Conservation (phyloP, 352 stramenopile genomes). For the Phytophthora palmivora region DNA sequence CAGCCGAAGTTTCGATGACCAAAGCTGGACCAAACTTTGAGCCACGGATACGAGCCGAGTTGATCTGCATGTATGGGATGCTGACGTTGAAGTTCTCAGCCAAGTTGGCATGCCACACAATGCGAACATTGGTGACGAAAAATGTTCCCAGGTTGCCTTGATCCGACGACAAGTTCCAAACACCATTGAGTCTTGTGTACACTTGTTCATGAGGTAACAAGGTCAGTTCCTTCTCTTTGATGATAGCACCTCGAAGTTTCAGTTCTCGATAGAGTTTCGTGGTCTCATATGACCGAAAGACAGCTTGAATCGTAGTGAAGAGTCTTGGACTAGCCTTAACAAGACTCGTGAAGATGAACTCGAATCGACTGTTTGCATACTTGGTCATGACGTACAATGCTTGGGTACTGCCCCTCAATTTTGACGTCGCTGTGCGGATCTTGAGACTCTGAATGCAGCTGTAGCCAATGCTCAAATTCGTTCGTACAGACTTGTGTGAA, state of each 20-base stretch:
- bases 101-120: conserved; percentile 94
- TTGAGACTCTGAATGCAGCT: conserved; percentile 87
- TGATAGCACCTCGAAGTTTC: conserved; percentile 93
- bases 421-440: conserved; percentile 91
- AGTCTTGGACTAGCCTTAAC: conserved; percentile 91
- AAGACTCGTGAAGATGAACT: conserved; percentile 96
- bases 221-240: conserved; percentile 89
- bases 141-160: conserved; percentile 94
- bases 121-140: conserved; percentile 93
- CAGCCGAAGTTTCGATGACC: conserved; percentile 88
- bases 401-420: conserved; percentile 90
- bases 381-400: conserved; percentile 94
- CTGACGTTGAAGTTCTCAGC: conserved; percentile 96
- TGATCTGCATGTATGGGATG: conserved; percentile 96
- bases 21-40: conserved; percentile 93
- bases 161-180: conserved; percentile 94
- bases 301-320: conserved; percentile 94
- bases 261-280: conserved; percentile 93
- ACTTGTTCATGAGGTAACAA: conserved; percentile 92
- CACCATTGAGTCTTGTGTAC: conserved; percentile 85
- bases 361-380: conserved; percentile 86
- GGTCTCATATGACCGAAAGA: conserved; percentile 93
- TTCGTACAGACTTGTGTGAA: conserved; percentile 86
- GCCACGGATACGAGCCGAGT: conserved; percentile 79
- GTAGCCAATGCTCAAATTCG: conserved; percentile 90